A percentile compares a stretch with the other conserved stretches of the same genome.
Conservation (phyloP, 768 basidiomycete species). For the Lactarius evosmus region DNA sequence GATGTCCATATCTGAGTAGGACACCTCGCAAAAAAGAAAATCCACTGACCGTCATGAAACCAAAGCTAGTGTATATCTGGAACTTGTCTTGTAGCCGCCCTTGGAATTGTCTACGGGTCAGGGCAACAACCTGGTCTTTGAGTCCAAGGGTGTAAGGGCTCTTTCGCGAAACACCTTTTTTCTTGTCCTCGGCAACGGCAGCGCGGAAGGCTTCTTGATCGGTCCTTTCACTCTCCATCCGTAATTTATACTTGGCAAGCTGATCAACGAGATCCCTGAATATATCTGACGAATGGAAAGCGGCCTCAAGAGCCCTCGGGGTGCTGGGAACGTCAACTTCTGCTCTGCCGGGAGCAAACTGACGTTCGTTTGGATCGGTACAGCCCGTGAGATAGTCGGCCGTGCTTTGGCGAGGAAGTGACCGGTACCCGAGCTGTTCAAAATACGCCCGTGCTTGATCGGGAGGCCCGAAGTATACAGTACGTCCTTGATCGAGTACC, state of each 20-base stretch:
- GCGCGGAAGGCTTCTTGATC: conserved; percentile 77
- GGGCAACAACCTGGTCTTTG: conserved; percentile 65
- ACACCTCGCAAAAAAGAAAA: conserved; percentile 39
- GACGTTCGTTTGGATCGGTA: conserved; percentile 84
- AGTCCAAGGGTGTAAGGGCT: conserved; percentile 86
- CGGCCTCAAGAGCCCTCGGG: conserved; percentile 62
- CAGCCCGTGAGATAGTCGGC: conserved; percentile 87
- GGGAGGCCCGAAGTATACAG: conserved; percentile 79
- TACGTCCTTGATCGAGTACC: conserved; percentile 75
- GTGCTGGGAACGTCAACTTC: conserved; percentile 59
- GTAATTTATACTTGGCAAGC: conserved; percentile 52
- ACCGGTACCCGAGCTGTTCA: conserved; percentile 63
- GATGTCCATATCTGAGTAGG: background rate
- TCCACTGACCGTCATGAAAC: conserved; percentile 56
- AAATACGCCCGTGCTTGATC: conserved; percentile 78
- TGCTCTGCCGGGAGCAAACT: conserved; percentile 62
- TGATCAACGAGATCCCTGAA: conserved; percentile 43
- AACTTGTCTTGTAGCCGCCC: conserved; percentile 73
- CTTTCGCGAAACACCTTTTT: conserved; percentile 70
- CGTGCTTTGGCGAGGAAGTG: conserved; percentile 81
- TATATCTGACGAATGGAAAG: conserved; percentile 52
- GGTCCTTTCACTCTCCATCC: conserved; percentile 55
- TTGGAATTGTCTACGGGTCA: conserved; percentile 72
- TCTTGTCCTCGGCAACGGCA: conserved; percentile 76
- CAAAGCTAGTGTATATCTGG: conserved; percentile 68